phyloP scores from a whole-genome alignment of 139 green algal genomes.

The Picochlorum sp. region DNA sequence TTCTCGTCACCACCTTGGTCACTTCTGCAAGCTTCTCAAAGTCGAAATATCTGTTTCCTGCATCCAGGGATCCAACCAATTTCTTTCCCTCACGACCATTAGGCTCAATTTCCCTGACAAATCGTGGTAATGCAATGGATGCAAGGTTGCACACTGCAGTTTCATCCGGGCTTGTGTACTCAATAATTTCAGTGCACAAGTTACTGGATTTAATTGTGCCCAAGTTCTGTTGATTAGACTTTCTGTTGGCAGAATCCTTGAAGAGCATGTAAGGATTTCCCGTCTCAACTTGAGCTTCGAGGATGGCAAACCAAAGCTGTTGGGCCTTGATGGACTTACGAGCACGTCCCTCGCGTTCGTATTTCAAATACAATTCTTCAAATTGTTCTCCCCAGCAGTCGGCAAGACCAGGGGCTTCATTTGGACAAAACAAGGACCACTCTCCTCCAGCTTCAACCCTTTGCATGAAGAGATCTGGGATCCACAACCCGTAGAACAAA shows the following conservation, averaged over 20 bases:
- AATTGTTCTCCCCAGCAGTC: conserved; percentile 94
- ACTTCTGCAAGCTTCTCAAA: conserved; percentile 72
- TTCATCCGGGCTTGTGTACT: conserved; percentile 92
- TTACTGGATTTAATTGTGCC: conserved; percentile 98
- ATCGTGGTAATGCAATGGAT: conserved; percentile 90
- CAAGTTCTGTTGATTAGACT: conserved; percentile 95
- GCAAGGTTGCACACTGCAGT: conserved; percentile 99
- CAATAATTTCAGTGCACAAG: conserved; percentile 98
- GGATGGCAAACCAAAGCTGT: conserved; percentile 97
- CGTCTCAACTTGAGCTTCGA: conserved; percentile 97
- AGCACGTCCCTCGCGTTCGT: conserved; percentile 32
- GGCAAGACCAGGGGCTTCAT: conserved; percentile 88
- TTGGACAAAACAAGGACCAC: conserved; percentile 97
- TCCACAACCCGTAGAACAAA: conserved; percentile 98
- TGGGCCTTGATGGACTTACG: conserved; percentile 76
- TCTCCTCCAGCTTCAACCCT: conserved; percentile 61
- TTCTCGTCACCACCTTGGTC: conserved; percentile 57
- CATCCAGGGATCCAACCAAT: conserved; percentile 72
- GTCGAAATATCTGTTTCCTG: conserved; percentile 71
- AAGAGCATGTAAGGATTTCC: conserved; percentile 99
- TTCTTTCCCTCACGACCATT: conserved; percentile 55
- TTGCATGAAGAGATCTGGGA: conserved; percentile 95
- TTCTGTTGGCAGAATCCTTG: conserved; percentile 96
- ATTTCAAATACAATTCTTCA: conserved; percentile 74
- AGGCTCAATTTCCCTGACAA: conserved; percentile 50